Base-by-base conservation (phyloP, 2,329 filamentous ascomycete species). In the Alternaria sp. region DNA sequence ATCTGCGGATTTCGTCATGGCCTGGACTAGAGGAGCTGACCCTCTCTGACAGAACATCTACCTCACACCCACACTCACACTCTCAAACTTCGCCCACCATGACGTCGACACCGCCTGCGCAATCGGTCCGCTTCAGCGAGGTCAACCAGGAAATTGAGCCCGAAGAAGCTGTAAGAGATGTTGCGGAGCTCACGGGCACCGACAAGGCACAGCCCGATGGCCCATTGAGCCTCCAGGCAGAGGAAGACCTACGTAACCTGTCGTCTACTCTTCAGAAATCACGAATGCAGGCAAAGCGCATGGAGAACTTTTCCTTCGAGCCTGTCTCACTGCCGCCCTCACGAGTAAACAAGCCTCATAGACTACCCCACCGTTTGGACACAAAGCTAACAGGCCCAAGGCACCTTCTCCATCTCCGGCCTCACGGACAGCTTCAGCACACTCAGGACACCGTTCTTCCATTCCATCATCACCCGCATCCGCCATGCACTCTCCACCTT, bases 291-390 rank as follows among this genome's bases (percentile, higher is more conserved):
- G 91, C 94, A 72, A 87, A 89, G 61, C 89, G 94, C 67, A 88
- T 97, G 84, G 91, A 91, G 77, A 92, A 93, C 77, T 97, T 93
- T 81, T 90, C 91, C 46, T 98, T 94, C 75, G 94, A 97, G 78
- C 91, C 95, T 32, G 90, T 97, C 67, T 98, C 96, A 36, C 85
- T 98, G 56, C 95, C 96, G 40, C 86, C 88, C 30, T 95, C 93
- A 49, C 88, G 92, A 81, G 93, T 95, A 89, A 81, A 91, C 87
- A 70, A 55, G 19, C 67, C 21, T 45, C 40, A 17, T 25, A 13
- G 9, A 23, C 46, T 51, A 23, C 23, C 45, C 36, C 44, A 58
- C 54, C 30, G 40, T 47, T 46, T 62, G 49, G 47, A 45, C 56
- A 58, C 40, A 50, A 36, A 59, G 69, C 77, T 76, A 69, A 77